Conservation (phyloP, 805 yeast species). For the Candida taoyuanica region DNA sequence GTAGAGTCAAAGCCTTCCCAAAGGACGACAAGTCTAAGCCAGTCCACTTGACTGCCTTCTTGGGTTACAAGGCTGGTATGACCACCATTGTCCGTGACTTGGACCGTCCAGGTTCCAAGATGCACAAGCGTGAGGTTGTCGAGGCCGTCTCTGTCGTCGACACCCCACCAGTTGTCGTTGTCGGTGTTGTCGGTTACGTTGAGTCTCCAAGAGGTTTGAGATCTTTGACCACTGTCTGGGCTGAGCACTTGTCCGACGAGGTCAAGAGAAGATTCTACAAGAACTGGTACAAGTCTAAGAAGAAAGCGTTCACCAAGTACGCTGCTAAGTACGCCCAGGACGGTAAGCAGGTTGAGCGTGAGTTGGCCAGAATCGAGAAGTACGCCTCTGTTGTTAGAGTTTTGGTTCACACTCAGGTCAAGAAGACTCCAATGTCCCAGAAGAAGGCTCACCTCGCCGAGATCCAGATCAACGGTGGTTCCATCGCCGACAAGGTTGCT, state of each 20-base stretch:
- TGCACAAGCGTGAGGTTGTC: slow-evolving; percentile 99
- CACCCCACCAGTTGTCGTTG: slow-evolving; percentile 98
- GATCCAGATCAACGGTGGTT: slow-evolving; percentile 99
- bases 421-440: slow-evolving; percentile 98
- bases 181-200: slow-evolving; percentile 99
- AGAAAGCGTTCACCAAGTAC: slow-evolving; percentile 99
- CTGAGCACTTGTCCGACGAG: slow-evolving; percentile 99
- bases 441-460: slow-evolving; percentile 99
- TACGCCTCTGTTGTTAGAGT: slow-evolving; percentile 99
- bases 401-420: slow-evolving; percentile 98
- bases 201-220: slow-evolving; percentile 99
- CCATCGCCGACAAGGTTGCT: slow-evolving; percentile 93
- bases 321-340: slow-evolving; percentile 92
- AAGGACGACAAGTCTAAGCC: slow-evolving; percentile 97
- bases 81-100: slow-evolving; percentile 99
- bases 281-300: slow-evolving; percentile 99
- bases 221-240: slow-evolving; percentile 99
- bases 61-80: slow-evolving; percentile 99
- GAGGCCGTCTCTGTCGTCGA: slow-evolving; percentile 99
- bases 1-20: slow-evolving; percentile 99
- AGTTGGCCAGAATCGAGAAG: slow-evolving; percentile 97
- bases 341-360: slow-evolving; percentile 85
- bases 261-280: slow-evolving; percentile 99
- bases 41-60: slow-evolving; percentile 98
- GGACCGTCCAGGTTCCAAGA: slow-evolving; percentile 99